A percentile compares a stretch with the other conserved stretches of the same genome.
These are phyloP conservation scores for Albizia julibrissin DNA, from an alignment of 306 rosid genomes.

Conservation along the genomic window DNA sequence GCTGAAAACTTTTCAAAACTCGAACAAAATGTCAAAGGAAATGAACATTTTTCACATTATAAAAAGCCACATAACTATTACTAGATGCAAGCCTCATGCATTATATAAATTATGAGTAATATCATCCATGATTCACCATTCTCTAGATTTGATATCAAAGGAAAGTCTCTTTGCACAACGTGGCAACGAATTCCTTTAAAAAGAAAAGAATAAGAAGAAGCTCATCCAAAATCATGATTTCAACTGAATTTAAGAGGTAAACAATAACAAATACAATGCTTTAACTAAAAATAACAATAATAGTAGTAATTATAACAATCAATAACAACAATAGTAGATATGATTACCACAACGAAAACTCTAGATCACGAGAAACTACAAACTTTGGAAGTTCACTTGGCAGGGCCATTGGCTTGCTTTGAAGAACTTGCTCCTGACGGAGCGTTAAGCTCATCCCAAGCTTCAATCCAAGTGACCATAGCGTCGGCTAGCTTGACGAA, in stretches of 20 bases:
- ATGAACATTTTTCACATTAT: too few relatives aligned
- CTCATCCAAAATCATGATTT: conserved; percentile 6
- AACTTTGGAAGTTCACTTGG: conserved; percentile 42
- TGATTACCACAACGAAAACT: conserved; percentile 1
- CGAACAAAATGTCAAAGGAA: too few relatives aligned
- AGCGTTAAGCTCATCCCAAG: conserved; percentile 85
- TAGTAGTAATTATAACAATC: background rate
- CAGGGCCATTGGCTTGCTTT: conserved; percentile 39
- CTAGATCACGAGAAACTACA: conserved; percentile 23
- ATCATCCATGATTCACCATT: background rate
- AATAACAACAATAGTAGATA: conserved; percentile 23
- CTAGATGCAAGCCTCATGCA: too few relatives aligned
- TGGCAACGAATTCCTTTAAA: background rate
- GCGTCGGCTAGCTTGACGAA: conserved; percentile 79
- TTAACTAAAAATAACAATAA: conserved; percentile 13
- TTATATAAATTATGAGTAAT: too few relatives aligned
- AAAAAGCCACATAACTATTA: too few relatives aligned
- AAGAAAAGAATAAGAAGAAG: background rate
- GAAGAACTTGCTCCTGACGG: conserved; percentile 43
- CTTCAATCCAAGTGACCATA: conserved; percentile 93
- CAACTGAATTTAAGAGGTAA: background rate
- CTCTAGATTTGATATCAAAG: background rate
- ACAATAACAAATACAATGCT: background rate
- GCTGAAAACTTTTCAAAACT: too few relatives aligned
- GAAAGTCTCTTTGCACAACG: background rate